Base-by-base conservation (phyloP, 2,329 filamentous ascomycete genomes). In the Colletotrichum incanum region DNA sequence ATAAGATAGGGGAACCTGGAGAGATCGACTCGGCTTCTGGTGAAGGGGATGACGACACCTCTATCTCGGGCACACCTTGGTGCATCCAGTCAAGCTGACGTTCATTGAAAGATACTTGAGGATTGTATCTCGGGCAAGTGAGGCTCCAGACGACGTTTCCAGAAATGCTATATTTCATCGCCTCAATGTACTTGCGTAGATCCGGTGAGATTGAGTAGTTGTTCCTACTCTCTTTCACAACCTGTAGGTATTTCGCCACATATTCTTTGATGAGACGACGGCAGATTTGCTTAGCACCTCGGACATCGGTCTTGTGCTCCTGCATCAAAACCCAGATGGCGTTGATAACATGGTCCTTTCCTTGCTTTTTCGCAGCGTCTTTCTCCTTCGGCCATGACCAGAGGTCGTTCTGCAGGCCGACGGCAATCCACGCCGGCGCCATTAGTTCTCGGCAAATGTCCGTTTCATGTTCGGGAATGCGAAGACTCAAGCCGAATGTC, bases 261-360 rank as follows among this genome's bases (percentile, higher is more conserved):
- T 52, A 28, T 26, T 52, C 49, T 52, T 52, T 52, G 23, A 52
- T 52, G 23, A 52, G 49, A 26, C 49, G 49, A 5, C 49, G 49
- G 49, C 49, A 52, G 9, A 52, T 52, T n/a, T 52, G 49, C 8
- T 7, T 9, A 14, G 49, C 49, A 28, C 49, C 49, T 12, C 26
- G 9, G 49, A 52, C n/a, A n/a, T 52, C 23, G 49, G 49, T 52
- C 49, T 52, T 26, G 23, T 52, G 49, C 49, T 52, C 49, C 12
- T 52, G 49, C 49, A 52, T 52, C 49, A 52, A 28, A 16, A 52
- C 49, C 49, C 49, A 52, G 23, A 52, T 52, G 49, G 49, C 49
- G 23, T 52, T 52, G 49, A 52, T 52, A 16, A 52, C 49, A 28
- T 52, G 49, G 23, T 28, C 26, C n/a, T 52, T 52, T 2, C 49